Conservation (phyloP, 2,329 filamentous ascomycete genomes). For the Fusarium devonianum region DNA sequence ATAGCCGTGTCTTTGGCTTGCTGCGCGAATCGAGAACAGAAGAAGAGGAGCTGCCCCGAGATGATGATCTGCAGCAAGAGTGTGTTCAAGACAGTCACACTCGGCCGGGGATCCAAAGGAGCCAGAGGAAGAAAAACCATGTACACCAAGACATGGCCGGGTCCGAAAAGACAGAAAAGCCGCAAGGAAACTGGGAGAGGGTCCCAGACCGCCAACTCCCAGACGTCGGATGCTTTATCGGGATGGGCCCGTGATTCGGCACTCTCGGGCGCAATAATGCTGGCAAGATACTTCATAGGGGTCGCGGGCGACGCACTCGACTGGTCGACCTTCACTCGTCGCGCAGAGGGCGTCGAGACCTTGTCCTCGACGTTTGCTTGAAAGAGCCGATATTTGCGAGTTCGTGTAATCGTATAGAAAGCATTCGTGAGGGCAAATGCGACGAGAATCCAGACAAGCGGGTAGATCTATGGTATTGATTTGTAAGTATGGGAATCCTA, state of each 20-base stretch:
- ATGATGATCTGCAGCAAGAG: slow-evolving; percentile 78
- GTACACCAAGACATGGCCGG: slow-evolving; percentile 90
- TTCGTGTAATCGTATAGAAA: slow-evolving; percentile 80
- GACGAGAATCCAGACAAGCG: slow-evolving; percentile 74
- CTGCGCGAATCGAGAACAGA: slow-evolving; percentile 79
- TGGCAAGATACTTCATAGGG: slow-evolving; percentile 77
- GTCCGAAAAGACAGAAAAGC: slow-evolving; percentile 90
- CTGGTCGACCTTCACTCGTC: slow-evolving; percentile 81
- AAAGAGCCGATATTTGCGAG: slow-evolving; percentile 89
- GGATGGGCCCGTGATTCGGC: slow-evolving; percentile 87
- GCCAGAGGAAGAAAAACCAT: slow-evolving; percentile 84
- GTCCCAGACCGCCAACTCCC: slow-evolving; percentile 95
- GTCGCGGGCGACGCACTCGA: slow-evolving; percentile 75
- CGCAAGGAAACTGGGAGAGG: slow-evolving; percentile 83
- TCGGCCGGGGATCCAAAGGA: slow-evolving; percentile 79
- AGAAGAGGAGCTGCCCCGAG: slow-evolving; percentile 76
- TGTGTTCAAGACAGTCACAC: slow-evolving; percentile 83
- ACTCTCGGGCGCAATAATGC: slow-evolving; percentile 70
- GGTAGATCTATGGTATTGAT: slow-evolving; percentile 62
- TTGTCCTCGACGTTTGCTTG: slow-evolving; percentile 80
- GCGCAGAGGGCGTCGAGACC: slow-evolving; percentile 83
- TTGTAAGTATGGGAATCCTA: slow-evolving; percentile 14
- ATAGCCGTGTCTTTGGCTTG: slow-evolving; percentile 85
- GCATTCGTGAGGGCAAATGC: slow-evolving; percentile 76
- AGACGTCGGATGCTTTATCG: slow-evolving; percentile 83